These are phyloP conservation scores for Chlamydomonas sp. DNA, from an alignment of 139 green algal species.

Conservation along the genomic window DNA sequence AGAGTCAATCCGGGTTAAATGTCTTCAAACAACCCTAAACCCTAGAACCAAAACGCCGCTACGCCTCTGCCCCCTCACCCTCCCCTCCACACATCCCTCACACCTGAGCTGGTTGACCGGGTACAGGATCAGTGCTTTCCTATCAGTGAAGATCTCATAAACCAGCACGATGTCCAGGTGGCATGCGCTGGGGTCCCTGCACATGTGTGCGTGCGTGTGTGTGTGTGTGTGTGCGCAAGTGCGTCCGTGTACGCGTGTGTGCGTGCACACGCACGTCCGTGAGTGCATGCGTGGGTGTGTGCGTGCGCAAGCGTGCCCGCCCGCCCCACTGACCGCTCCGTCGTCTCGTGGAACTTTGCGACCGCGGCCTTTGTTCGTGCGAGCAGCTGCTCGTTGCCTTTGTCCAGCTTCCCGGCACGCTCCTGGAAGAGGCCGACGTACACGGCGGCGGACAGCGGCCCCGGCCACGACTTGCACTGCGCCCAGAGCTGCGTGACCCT, in stretches of 20 bases:
- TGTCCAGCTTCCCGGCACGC: not conserved
- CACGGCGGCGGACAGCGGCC: constrained; percentile 9
- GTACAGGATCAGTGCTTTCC: constrained; percentile 26
- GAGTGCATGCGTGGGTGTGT: too few species aligned
- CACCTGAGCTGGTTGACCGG: constrained; percentile 33
- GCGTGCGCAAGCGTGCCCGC: too few species aligned
- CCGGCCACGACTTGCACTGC: constrained; percentile 25
- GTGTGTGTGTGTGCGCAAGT: too few species aligned
- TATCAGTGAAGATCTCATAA: constrained; percentile 23
- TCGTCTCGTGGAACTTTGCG: not conserved
- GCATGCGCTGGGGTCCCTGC: constrained; percentile 8
- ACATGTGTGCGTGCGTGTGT: too few species aligned
- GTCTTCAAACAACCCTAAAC: too few species aligned
- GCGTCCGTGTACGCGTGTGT: too few species aligned
- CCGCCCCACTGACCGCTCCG: too few species aligned
- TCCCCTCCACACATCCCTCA: too few species aligned
- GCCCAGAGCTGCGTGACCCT: constrained; percentile 22
- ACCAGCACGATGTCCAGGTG: constrained; percentile 19
- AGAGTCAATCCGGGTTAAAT: too few species aligned
- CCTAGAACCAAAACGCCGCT: too few species aligned
- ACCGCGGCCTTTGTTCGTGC: not conserved
- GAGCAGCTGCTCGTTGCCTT: not conserved
- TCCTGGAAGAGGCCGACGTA: not conserved
- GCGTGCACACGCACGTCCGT: too few species aligned
- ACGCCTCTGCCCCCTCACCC: too few species aligned